These are phyloP conservation scores for Rhodomyrtus psidioides DNA, from an alignment of 441 rosid species.

Conservation along the genomic window DNA sequence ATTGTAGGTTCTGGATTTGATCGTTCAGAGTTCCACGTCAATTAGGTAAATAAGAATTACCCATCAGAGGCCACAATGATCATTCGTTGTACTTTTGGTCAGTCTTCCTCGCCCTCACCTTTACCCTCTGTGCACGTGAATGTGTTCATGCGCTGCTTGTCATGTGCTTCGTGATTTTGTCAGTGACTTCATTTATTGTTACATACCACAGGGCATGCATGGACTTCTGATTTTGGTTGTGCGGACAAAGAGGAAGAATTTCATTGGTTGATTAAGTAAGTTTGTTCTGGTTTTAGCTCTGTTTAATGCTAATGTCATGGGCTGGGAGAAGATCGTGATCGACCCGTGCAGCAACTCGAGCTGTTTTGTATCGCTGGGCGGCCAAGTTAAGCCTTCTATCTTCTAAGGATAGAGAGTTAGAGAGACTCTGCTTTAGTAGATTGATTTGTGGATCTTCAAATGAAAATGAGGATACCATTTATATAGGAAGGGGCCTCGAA, in stretches of 20 bases:
- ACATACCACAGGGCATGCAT: constrained; percentile 62
- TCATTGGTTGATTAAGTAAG: constrained; percentile 86
- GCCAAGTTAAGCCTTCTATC: too few species aligned
- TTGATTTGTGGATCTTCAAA: too few species aligned
- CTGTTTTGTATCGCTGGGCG: too few species aligned
- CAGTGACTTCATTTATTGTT: constrained; percentile 2
- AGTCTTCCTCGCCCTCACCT: not conserved
- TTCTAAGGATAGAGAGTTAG: too few species aligned
- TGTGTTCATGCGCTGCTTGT: not conserved
- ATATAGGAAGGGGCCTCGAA: not conserved
- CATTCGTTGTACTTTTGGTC: constrained; percentile 23
- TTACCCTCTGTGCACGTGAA: too few species aligned
- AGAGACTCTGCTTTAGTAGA: too few species aligned
- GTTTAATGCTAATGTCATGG: not conserved
- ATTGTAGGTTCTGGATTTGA: constrained; percentile 69
- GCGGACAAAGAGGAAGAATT: constrained; percentile 86
- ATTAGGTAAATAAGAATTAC: constrained; percentile 44
- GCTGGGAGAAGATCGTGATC: too few species aligned
- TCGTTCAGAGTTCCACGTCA: constrained; percentile 56
- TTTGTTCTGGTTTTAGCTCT: not conserved
- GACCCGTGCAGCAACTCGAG: too few species aligned
- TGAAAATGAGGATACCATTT: too few species aligned
- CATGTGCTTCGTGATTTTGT: not conserved
- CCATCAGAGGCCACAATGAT: not conserved
- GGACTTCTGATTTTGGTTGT: constrained; percentile 92